These are phyloP conservation scores for Penicillium sclerotigenum DNA, from an alignment of 2,329 filamentous ascomycete genomes.

Conservation along the genomic window DNA sequence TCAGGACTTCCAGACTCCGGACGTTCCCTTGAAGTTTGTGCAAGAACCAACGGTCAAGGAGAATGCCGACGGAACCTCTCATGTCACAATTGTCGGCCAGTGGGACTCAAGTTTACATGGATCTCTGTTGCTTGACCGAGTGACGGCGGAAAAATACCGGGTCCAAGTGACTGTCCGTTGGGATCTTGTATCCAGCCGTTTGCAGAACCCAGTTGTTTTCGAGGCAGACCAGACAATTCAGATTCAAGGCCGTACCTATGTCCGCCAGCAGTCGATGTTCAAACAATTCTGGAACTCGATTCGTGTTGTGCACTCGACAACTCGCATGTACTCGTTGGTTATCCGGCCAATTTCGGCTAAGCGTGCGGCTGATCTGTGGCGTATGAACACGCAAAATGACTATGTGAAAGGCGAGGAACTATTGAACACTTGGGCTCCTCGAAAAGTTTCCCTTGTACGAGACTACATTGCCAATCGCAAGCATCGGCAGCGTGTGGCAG, in stretches of 20 bases:
- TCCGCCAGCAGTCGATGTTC: slow-evolving; percentile 82
- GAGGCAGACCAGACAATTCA: slow-evolving; percentile 76
- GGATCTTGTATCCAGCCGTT: slow-evolving; percentile 78
- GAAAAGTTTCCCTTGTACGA: slow-evolving; percentile 84
- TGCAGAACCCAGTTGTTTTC: slow-evolving; percentile 87
- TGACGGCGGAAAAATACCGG: slow-evolving; percentile 86
- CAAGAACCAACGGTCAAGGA: slow-evolving; percentile 75
- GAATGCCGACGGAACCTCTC: slow-evolving; percentile 86
- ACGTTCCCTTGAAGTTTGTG: slow-evolving; percentile 73
- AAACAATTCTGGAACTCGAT: slow-evolving; percentile 81
- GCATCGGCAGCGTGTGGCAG: slow-evolving; percentile 68
- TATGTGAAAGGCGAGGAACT: slow-evolving; percentile 96
- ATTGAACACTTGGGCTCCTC: slow-evolving; percentile 77
- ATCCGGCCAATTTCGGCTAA: slow-evolving; percentile 89
- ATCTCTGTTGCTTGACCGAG: slow-evolving; percentile 87
- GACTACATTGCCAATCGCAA: slow-evolving; percentile 78
- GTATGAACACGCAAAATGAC: slow-evolving; percentile 90
- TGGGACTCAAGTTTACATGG: slow-evolving; percentile 95
- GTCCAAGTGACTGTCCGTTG: slow-evolving; percentile 84
- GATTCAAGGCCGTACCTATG: slow-evolving; percentile 77
- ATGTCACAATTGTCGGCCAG: slow-evolving; percentile 81
- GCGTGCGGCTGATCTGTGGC: slow-evolving; percentile 87
- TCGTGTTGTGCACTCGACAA: slow-evolving; percentile 81
- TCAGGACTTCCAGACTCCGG: slow-evolving; percentile 66
- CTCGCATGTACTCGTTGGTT: slow-evolving; percentile 79